phyloP scores from a whole-genome alignment of 371 early-diverging fungal genomes.

The Mortierella sp. region DNA sequence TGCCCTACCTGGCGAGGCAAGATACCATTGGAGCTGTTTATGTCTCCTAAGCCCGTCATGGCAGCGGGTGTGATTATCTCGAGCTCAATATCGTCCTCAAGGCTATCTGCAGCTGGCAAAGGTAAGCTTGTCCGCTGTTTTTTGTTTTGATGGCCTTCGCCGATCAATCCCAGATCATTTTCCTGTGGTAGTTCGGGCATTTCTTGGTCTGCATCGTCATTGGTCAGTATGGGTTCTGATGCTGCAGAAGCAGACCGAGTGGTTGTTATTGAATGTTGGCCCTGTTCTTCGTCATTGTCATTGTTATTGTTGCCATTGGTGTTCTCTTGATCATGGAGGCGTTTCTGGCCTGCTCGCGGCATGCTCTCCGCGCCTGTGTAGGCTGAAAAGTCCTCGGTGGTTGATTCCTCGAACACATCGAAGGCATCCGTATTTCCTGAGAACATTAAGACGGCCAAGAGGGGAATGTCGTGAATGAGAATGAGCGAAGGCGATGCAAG shows the following conservation, averaged over 20 bases:
- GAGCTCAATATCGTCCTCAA: slow-evolving; percentile 77
- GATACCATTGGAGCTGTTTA: too few species aligned
- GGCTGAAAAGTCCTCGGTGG: slow-evolving; percentile 16
- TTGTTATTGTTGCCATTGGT: neutral
- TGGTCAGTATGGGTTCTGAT: neutral
- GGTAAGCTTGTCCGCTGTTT: neutral
- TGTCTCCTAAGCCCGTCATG: too few species aligned
- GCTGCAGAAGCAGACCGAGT: neutral
- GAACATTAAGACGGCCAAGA: too few species aligned
- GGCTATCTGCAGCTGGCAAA: slow-evolving; percentile 78
- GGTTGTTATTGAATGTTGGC: too few species aligned
- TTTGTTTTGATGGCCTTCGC: slow-evolving; percentile 1
- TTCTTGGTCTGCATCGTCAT: neutral
- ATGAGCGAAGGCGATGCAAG: too few species aligned
- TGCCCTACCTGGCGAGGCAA: too few species aligned
- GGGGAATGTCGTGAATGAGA: too few species aligned
- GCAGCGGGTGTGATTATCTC: slow-evolving; percentile 74
- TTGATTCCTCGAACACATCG: slow-evolving; percentile 21
- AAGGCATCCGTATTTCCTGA: slow-evolving; percentile 22
- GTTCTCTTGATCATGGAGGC: neutral
- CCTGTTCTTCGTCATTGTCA: neutral
- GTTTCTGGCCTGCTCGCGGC: neutral
- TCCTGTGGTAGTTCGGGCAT: slow-evolving; percentile 3
- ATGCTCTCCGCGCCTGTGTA: neutral
- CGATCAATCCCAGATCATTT: neutral